Conservation (phyloP, 1,284 basidiomycete genomes). For the Sanguinoderma infundibulare region DNA sequence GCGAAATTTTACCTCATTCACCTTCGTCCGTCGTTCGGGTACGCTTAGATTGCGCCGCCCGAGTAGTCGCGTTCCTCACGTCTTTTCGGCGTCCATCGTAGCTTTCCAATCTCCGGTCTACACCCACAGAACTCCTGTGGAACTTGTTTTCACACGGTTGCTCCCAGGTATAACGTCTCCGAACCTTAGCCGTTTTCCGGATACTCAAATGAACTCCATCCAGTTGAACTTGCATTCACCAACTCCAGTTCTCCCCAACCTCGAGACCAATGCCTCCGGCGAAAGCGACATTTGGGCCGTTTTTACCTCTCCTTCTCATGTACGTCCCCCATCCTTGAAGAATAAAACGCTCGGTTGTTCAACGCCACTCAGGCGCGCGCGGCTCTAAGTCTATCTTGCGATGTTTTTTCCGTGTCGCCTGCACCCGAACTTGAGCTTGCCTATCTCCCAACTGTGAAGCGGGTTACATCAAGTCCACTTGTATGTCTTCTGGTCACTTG, state of each 20-base stretch:
- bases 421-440: conserved; percentile 63
- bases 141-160: conserved; percentile 22
- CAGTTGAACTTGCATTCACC: conserved; percentile 7
- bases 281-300: conserved; percentile 13
- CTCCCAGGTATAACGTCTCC: conserved; percentile 11
- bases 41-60: neutral
- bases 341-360: conserved; percentile 14
- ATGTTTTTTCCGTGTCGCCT: conserved; percentile 47
- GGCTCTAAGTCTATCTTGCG: conserved; percentile 46
- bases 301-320: conserved; percentile 20
- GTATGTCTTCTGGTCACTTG: conserved; percentile 5
- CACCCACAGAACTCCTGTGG: conserved; percentile 24
- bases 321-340: conserved; percentile 1
- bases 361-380: conserved; percentile 50
- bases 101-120: conserved; percentile 21
- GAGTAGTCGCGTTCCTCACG: neutral
- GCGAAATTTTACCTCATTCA: conserved; percentile 12
- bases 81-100: conserved; percentile 3
- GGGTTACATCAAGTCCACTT: conserved; percentile 3
- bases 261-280: neutral
- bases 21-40: conserved; percentile 19
- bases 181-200: neutral
- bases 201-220: neutral
- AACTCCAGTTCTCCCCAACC: neutral
- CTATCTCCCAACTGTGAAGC: conserved; percentile 5